Evolutionary conservation across 768 basidiomycete species (phyloP), one percentile per base, ranked within the genome.

Genomic region (Auriscalpium microsporum): DNA sequence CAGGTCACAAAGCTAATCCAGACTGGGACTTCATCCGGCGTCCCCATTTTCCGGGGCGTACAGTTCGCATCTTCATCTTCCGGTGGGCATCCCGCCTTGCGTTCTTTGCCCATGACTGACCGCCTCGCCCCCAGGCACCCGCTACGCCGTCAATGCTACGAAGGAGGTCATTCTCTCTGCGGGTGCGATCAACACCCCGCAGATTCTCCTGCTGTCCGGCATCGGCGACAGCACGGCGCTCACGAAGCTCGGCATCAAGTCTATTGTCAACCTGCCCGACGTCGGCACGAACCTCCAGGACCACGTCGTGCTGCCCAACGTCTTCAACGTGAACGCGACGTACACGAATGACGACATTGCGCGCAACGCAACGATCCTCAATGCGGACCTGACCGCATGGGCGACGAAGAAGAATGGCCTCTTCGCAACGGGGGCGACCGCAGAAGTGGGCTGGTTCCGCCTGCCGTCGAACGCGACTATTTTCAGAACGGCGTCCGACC

Each of bases 101-200:
- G 14, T 17, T 4, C 38, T 19, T 37, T 16, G 10, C 17, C n/a
- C 2, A 7, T 38, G 23, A 44, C 28, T 42, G 4, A 42, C 8
- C 17, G 17, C 4, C 8, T 28, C 40, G 14, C 37, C 14, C 47
- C 4, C 45, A 54, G 53, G 34, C n/a, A 38, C 53, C 2, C 44
- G 36, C 44, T 54, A 21, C 35, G 17, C 35, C 45, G 11, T 54
- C 10, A 34, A 54, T 35, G 53, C 53, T 8, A 47, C 44, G 5
- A 34, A 35, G 33, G 53, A 54, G 33, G 53, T 54, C 35, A 54
- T 54, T 47, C 17, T 54, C 13, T 46, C 45, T 33, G 53, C 53
- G 6, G 53, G 53, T 19, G 44, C 53, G 4, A 38, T 54, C 33
- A 17, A 36, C n/a, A 17, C 45, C 14, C 53, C 53, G 6, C 53